phyloP scores from a whole-genome alignment of 257 asterid genomes.

The Echium plantagineum region DNA sequence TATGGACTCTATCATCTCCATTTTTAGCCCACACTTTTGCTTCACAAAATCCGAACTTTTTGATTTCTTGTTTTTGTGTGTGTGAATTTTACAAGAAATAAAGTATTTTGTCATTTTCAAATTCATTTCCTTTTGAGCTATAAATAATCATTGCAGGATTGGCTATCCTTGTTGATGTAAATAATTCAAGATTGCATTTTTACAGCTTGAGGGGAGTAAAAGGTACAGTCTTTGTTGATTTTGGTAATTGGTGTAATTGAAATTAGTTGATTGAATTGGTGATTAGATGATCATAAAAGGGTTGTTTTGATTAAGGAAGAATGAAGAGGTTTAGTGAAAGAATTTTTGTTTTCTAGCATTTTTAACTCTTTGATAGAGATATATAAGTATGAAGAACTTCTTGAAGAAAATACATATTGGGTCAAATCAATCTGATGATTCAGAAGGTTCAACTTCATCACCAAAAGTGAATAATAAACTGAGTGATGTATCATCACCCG shows the following conservation, averaged over 20 bases:
- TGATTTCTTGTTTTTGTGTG: neutral
- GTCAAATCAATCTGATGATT: constrained; percentile 61
- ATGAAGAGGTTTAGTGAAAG: constrained; percentile 46
- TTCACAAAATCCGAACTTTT: constrained; percentile 3
- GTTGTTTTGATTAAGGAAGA: constrained; percentile 22
- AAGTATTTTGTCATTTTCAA: constrained; percentile 18
- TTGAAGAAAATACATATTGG: constrained; percentile 77
- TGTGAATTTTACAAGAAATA: constrained; percentile 2
- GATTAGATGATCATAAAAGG: constrained; percentile 33
- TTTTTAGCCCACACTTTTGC: constrained; percentile 12
- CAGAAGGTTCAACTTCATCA: constrained; percentile 60
- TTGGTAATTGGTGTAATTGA: constrained; percentile 16
- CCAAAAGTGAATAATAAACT: constrained; percentile 35
- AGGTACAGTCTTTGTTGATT: constrained; percentile 8
- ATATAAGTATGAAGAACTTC: constrained; percentile 51
- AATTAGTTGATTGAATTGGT: constrained; percentile 14
- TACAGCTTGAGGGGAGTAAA: constrained; percentile 10
- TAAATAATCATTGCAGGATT: neutral
- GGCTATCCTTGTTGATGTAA: constrained; percentile 12
- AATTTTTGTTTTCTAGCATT: constrained; percentile 20
- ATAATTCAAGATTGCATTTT: constrained; percentile 23
- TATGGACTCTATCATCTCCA: neutral
- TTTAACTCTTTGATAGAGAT: constrained; percentile 24
- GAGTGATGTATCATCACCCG: constrained; percentile 42
- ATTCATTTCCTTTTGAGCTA: constrained; percentile 8